Conservation (phyloP, 2,329 filamentous ascomycete genomes). For the Apiospora rasikravindrae region DNA sequence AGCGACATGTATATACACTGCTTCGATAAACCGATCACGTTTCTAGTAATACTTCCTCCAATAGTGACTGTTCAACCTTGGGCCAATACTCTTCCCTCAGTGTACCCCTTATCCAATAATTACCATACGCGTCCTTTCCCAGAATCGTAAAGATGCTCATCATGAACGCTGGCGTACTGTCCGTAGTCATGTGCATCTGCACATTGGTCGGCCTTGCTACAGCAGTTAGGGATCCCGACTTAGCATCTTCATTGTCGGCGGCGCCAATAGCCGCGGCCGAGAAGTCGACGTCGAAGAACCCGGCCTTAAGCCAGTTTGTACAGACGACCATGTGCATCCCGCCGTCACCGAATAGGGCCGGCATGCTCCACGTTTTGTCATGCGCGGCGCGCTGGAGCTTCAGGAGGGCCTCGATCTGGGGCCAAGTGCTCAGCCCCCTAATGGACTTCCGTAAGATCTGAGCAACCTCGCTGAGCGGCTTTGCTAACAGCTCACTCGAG, state of each 20-base stretch:
- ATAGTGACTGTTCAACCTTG: neutral
- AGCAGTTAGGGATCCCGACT: neutral
- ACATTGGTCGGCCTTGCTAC: neutral
- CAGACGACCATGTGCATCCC: conserved; percentile 40
- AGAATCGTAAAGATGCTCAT: conserved; percentile 4
- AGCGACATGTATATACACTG: neutral
- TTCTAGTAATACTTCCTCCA: neutral
- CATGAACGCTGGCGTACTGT: neutral
- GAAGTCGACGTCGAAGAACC: conserved; percentile 46
- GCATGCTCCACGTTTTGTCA: conserved; percentile 25
- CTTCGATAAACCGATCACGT: too few relatives aligned
- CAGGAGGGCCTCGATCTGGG: conserved; percentile 35
- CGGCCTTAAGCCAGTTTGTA: conserved; percentile 46
- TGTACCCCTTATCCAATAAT: conserved; percentile 33
- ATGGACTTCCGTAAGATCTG: conserved; percentile 39
- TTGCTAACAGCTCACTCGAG: conserved; percentile 29
- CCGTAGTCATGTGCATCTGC: neutral
- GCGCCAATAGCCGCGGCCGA: conserved; percentile 33
- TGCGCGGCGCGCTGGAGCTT: conserved; percentile 35
- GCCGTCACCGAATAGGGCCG: conserved; percentile 39
- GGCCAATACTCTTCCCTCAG: neutral
- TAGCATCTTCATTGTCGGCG: conserved; percentile 22
- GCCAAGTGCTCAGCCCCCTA: conserved; percentile 40
- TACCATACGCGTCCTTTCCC: conserved; percentile 36
- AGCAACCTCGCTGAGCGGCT: conserved; percentile 29